Evolutionary conservation across 2,329 filamentous ascomycete genomes (phyloP).

Genomic region (Chrysoporthe cubensis): DNA sequence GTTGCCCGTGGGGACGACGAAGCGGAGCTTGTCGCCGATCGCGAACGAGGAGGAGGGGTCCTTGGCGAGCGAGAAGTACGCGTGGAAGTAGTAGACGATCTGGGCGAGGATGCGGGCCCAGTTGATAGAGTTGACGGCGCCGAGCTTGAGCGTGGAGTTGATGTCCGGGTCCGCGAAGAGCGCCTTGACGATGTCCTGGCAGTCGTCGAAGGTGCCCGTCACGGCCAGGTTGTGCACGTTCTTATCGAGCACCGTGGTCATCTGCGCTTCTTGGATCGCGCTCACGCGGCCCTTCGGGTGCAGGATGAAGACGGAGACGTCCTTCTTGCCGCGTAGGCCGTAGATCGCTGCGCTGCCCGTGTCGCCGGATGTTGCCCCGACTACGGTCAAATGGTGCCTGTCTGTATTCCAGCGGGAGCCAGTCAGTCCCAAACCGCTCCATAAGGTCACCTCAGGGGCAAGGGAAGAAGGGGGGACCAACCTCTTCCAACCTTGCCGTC

Average conservation of each 20-base stretch:
- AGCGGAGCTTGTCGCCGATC: constrained; percentile 72
- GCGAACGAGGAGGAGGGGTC: constrained; percentile 60
- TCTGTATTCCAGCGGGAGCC: constrained; percentile 46
- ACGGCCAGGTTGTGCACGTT: constrained; percentile 95
- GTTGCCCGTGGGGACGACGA: constrained; percentile 93
- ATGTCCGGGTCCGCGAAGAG: constrained; percentile 85
- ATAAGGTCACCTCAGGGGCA: neutral
- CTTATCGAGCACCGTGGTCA: constrained; percentile 88
- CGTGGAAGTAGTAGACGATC: constrained; percentile 95
- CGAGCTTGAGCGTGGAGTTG: constrained; percentile 82
- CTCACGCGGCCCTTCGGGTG: constrained; percentile 89
- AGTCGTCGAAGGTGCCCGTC: constrained; percentile 92
- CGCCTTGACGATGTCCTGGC: constrained; percentile 95
- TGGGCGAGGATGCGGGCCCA: constrained; percentile 94
- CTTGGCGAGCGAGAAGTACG: constrained; percentile 81
- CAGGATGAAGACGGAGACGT: constrained; percentile 94
- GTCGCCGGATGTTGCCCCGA: constrained; percentile 85
- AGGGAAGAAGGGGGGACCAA: constrained; percentile 34
- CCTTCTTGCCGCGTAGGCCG: constrained; percentile 91
- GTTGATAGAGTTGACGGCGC: constrained; percentile 96
- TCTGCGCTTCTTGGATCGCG: constrained; percentile 93
- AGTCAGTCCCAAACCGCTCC: neutral
- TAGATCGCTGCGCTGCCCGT: constrained; percentile 97
- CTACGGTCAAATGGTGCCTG: constrained; percentile 80
- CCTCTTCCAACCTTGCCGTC: constrained; percentile 65